These are phyloP conservation scores for Yamadazyma endophytica DNA, from an alignment of 805 yeast species.

Conservation along the genomic window DNA sequence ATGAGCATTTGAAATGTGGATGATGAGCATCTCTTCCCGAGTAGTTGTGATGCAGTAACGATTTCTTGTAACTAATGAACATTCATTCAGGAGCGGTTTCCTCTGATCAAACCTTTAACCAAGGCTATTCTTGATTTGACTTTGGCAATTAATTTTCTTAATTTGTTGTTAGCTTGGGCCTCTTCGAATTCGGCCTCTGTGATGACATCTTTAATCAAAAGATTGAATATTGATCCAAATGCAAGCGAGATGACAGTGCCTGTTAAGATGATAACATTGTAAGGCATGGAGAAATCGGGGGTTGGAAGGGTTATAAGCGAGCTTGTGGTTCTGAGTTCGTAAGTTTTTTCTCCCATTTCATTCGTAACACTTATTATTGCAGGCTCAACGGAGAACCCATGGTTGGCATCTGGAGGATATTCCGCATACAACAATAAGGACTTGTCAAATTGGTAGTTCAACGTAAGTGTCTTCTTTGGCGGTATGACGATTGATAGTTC, in stretches of 20 bases:
- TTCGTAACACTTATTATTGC: slow-evolving; percentile 66
- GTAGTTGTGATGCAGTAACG: too few species aligned
- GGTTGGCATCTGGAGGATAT: slow-evolving; percentile 99
- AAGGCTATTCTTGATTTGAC: slow-evolving; percentile 5
- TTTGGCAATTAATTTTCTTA: slow-evolving; percentile 9
- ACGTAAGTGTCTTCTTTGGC: slow-evolving; percentile 51
- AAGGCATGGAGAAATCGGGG: slow-evolving; percentile 98
- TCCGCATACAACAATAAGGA: slow-evolving; percentile 79
- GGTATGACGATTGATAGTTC: slow-evolving; percentile 70
- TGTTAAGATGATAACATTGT: slow-evolving; percentile 90
- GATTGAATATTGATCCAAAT: slow-evolving; percentile 81
- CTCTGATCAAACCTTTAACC: not conserved
- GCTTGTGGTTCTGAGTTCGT: slow-evolving; percentile 78
- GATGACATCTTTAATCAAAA: slow-evolving; percentile 68
- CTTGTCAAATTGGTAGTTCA: slow-evolving; percentile 82
- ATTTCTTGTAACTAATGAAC: too few species aligned
- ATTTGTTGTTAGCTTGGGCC: slow-evolving; percentile 14
- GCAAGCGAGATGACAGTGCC: slow-evolving; percentile 91
- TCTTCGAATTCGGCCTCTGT: slow-evolving; percentile 59
- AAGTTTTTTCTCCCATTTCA: slow-evolving; percentile 19
- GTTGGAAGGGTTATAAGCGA: slow-evolving; percentile 84
- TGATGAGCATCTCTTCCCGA: too few species aligned
- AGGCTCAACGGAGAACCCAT: slow-evolving; percentile 93
- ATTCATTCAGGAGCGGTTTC: not conserved
- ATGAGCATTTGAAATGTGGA: too few species aligned